phyloP scores from a whole-genome alignment of 1,139 yeast genomes.

The Eremothecium gossypii region DNA sequence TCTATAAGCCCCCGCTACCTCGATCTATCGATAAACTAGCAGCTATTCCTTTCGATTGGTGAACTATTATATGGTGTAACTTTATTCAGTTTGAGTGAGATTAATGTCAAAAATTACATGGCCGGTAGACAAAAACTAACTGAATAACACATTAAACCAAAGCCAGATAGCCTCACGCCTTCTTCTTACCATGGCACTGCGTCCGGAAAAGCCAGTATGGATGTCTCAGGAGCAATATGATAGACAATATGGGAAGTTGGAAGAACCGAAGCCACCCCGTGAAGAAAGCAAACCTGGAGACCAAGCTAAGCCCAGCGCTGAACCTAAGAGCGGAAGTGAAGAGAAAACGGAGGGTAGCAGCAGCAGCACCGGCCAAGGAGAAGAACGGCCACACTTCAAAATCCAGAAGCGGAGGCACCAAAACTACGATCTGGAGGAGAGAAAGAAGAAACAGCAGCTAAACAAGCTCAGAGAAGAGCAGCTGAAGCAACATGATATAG shows the following conservation, averaged over 20 bases:
- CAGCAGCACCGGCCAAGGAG: slow-evolving; percentile 5
- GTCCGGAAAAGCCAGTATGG: slow-evolving; percentile 31
- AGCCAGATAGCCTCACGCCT: no score
- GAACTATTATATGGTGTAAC: slow-evolving; percentile 12
- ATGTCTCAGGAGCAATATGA: slow-evolving; percentile 33
- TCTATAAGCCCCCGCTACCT: no score
- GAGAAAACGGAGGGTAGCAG: background rate
- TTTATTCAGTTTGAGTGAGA: slow-evolving; percentile 17
- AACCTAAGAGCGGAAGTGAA: slow-evolving; percentile 1
- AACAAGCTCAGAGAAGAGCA: slow-evolving; percentile 29
- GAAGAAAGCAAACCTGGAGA: slow-evolving; percentile 6
- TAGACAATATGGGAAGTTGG: slow-evolving; percentile 20
- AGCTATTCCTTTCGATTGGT: no score
- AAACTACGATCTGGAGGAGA: slow-evolving; percentile 26
- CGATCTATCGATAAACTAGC: no score
- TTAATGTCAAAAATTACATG: no score
- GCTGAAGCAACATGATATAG: slow-evolving; percentile 27
- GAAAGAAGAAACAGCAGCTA: slow-evolving; percentile 21
- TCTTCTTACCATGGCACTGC: slow-evolving; percentile 9
- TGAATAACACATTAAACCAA: no score
- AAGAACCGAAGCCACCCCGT: slow-evolving; percentile 6
- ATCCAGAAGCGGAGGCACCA: slow-evolving; percentile 24
- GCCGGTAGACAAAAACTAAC: no score
- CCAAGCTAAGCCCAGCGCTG: slow-evolving; percentile 7
- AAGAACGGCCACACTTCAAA: slow-evolving; percentile 10